phyloP scores from a whole-genome alignment of 495 filamentous ascomycete genomes.

The Penicillium ucsense region DNA sequence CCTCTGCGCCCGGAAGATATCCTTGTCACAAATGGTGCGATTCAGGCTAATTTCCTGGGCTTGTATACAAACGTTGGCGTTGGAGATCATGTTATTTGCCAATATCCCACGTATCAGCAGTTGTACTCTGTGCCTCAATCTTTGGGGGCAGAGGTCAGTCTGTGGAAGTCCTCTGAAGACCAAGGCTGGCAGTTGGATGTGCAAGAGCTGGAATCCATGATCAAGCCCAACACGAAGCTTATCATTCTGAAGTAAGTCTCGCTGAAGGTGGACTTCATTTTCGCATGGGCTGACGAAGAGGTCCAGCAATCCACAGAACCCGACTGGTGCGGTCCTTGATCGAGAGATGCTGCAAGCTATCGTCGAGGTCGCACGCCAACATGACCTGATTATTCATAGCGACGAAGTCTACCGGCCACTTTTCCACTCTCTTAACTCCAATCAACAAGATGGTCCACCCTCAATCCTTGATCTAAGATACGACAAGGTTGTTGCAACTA shows the following conservation, averaged over 20 bases:
- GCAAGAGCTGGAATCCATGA: conserved; percentile 51
- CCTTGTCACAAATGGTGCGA: conserved; percentile 71
- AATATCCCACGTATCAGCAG: conserved; percentile 85
- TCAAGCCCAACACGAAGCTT: conserved; percentile 64
- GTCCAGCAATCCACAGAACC: conserved; percentile 78
- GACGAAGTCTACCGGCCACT: conserved; percentile 86
- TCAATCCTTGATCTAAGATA: conserved; percentile 63
- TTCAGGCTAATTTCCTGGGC: conserved; percentile 69
- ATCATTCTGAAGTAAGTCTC: conserved; percentile 50
- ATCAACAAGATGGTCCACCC: conserved; percentile 43
- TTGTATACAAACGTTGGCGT: conserved; percentile 65
- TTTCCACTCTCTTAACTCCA: conserved; percentile 59
- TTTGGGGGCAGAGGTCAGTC: conserved; percentile 67
- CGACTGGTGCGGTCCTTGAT: conserved; percentile 63
- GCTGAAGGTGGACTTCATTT: not conserved
- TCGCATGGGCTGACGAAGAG: not conserved
- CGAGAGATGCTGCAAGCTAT: conserved; percentile 47
- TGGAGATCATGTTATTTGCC: conserved; percentile 80
- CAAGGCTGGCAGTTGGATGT: conserved; percentile 58
- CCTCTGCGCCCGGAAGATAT: conserved; percentile 49
- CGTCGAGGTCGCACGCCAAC: conserved; percentile 50
- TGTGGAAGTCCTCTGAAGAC: conserved; percentile 61
- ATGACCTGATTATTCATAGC: conserved; percentile 55
- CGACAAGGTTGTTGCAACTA: conserved; percentile 58
- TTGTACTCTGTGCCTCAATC: conserved; percentile 67